Evolutionary conservation across 2,329 filamentous ascomycete species (phyloP), one percentile per base, ranked within the genome.

Genomic region (Hirsutella thompsonii): DNA sequence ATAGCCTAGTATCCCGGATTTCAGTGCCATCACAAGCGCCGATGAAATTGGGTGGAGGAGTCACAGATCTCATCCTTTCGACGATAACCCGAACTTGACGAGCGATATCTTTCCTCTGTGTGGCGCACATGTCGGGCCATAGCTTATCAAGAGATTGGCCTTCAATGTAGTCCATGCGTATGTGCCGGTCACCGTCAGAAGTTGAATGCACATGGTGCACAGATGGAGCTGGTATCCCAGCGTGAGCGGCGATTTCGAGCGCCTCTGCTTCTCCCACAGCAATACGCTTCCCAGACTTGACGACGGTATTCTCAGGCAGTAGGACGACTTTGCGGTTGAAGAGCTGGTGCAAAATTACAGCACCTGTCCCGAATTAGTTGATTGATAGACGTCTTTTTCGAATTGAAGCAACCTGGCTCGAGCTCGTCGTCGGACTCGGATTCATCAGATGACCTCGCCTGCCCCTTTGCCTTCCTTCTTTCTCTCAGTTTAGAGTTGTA

Each of bases 231-330:
- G 51, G 51, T 19, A 58, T 3, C 8, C 45, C 45, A 13, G 46
- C 51, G 0, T 32, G 16, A 8, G 20, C 32, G 9, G 52, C 52
- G 9, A 49, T 44, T 39, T 37, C 42, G 11, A 57, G 44, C 10
- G 52, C 55, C 5, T 54, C 52, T 2, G 49, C 55, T 29, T 59
- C 56, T 35, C 44, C 42, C 2, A 49, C 16, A 8, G 20, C n/a
- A n/a, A 56, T 48, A 8, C 48, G 41, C 20, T 45, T 45, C 14
- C 55, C 55, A 16, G 48, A 51, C 40, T 57, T 57, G 33, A 52
- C 36, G 28, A 54, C 46, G 16, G 46, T 53, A 10, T 50, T 49
- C 20, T 49, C 48, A 11, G 49, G 41, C 18, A 50, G 41, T 3
- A 53, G 41, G 5, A 48, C 37, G 13, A 57, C 47, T 38, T 44